Base-by-base conservation (phyloP, 345 rosid genomes). In the Murraya koenigii region DNA sequence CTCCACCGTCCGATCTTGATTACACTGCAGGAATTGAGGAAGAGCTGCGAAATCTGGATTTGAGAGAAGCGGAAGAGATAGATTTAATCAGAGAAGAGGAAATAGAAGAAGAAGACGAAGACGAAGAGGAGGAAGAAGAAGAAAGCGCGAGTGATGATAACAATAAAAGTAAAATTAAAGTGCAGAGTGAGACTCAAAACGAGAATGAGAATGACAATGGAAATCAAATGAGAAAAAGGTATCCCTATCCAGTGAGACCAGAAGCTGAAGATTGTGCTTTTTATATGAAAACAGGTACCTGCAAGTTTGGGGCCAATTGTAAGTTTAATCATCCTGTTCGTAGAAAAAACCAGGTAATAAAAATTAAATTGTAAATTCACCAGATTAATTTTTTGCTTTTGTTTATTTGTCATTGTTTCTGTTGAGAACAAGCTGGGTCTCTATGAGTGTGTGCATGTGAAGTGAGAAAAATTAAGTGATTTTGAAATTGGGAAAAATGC, bases 271-370 rank as follows among this genome's bases (percentile, higher is more conserved):
- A 96, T 84, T 96, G 99, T 62, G 61, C 99, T 0, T 92, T 62
- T 74, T 94, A 91, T 56, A 90, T 96, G 85, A 91, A 87, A 82
- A 91, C 92, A 13, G 97, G 99, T 32, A 83, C 78, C 66, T 94
- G 99, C 89, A 96, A 90, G 78, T 96, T 81, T 75, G 99, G 95
- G 63, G 89, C 87, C 25, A 86, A 69, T 83, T 94, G 99, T 93
- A 94, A 89, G 90, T 94, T 92, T 81, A 96, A 94, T 79, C 99
- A 96, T 30, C 98, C 98, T 32, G 72, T 88, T 72, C 84, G 82
- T 22, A 82, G 82, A 74, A 89, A 80, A 77, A 77, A 47, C 79
- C 91, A 87, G 94, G 99, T 94, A 80, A 47, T 44, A 11, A 44
- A 11, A 59, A 6, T 35, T 66, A 32, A 33, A 13, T 30, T 56